Conservation (phyloP, 2,329 filamentous ascomycete genomes). For the Aspergillus tanneri region DNA sequence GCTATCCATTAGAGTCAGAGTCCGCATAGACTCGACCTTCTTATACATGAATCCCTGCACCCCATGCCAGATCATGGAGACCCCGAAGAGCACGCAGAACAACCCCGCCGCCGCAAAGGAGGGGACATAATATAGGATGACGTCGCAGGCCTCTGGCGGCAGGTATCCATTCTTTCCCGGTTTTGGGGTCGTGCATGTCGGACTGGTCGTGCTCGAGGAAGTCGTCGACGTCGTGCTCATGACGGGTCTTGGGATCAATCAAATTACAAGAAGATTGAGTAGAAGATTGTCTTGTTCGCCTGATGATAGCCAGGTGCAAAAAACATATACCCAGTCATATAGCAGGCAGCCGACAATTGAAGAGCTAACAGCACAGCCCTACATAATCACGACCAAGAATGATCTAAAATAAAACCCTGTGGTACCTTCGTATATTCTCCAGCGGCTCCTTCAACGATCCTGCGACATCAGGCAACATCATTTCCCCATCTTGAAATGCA, state of each 20-base stretch:
- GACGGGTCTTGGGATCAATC: not conserved
- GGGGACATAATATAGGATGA: slow-evolving; percentile 33
- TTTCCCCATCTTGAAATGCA: no score
- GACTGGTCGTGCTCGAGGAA: slow-evolving; percentile 3
- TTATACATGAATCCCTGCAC: slow-evolving; percentile 34
- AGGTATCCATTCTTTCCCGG: slow-evolving; percentile 41
- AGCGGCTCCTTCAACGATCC: no score
- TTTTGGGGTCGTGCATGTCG: slow-evolving; percentile 22
- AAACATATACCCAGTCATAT: no score
- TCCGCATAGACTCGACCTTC: slow-evolving; percentile 18
- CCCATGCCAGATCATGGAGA: slow-evolving; percentile 32
- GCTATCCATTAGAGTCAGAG: not conserved
- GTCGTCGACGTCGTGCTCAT: slow-evolving; percentile 11
- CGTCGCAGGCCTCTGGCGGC: slow-evolving; percentile 37
- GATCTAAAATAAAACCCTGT: no score
- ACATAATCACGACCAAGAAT: not conserved
- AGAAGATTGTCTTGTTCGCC: no score
- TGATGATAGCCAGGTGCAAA: no score
- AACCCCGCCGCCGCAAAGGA: slow-evolving; percentile 34
- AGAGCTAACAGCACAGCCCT: no score
- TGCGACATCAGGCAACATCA: no score
- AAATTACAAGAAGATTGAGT: not conserved
- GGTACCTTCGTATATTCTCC: no score
- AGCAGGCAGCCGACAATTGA: no score
- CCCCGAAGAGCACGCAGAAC: slow-evolving; percentile 33